Percentiles rank a stretch among this genome's conserved stretches.
Evolutionary conservation across 1,284 basidiomycete genomes (phyloP).

Genomic region (Heliocybe sulcata): DNA sequence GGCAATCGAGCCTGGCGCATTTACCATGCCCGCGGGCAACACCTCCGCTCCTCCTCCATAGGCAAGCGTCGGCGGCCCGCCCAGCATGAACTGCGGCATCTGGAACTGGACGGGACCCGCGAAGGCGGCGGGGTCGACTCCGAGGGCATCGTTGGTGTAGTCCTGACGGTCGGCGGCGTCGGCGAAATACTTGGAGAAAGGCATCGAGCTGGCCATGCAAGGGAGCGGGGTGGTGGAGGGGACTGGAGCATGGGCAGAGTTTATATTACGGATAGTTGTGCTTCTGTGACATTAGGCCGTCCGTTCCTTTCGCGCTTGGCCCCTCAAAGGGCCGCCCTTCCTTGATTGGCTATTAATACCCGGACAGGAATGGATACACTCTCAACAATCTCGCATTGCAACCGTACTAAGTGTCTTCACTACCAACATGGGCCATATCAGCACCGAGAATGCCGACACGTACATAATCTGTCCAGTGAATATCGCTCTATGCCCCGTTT

Average conservation of each 20-base stretch:
- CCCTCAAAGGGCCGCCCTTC: neutral
- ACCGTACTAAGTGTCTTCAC: constrained; percentile 2
- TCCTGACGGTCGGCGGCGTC: neutral
- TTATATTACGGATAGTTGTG: neutral
- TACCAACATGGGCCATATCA: neutral
- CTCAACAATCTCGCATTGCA: neutral
- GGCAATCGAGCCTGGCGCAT: constrained; percentile 21
- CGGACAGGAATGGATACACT: neutral
- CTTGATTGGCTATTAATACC: neutral
- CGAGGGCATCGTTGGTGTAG: neutral
- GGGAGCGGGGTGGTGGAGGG: too few species aligned
- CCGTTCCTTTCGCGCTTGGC: neutral
- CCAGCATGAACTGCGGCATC: constrained; percentile 56
- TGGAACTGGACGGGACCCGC: constrained; percentile 40
- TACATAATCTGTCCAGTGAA: neutral
- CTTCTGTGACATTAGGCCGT: neutral
- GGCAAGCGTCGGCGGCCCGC: constrained; percentile 47
- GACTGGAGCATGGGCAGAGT: too few species aligned
- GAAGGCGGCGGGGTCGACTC: neutral
- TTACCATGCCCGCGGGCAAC: constrained; percentile 39
- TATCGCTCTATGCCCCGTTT: constrained; percentile 66
- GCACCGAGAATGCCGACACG: neutral
- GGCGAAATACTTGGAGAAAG: neutral
- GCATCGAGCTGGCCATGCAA: neutral
- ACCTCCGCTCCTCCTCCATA: constrained; percentile 70